Evolutionary conservation across 2,329 filamentous ascomycete genomes (phyloP).

Genomic region (Tolypocladium guangdongense): DNA sequence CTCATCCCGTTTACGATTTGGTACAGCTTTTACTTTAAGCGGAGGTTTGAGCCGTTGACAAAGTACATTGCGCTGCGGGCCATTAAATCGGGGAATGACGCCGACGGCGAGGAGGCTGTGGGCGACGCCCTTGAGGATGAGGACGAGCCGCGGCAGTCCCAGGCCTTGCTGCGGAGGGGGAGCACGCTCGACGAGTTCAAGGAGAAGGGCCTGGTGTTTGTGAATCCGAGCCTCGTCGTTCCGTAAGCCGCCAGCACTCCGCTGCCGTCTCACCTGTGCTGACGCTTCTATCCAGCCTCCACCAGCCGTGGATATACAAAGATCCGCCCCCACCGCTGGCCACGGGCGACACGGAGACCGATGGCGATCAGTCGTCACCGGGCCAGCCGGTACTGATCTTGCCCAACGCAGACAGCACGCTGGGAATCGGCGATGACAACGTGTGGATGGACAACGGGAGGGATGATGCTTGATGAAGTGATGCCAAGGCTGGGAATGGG

Average conservation of each 20-base stretch:
- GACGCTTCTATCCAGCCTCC: constrained; percentile 33
- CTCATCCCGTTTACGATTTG: constrained; percentile 72
- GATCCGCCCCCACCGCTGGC: constrained; percentile 35
- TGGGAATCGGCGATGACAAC: constrained; percentile 28
- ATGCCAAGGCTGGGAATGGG: not conserved
- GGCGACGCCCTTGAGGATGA: constrained; percentile 27
- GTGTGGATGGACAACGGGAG: constrained; percentile 21
- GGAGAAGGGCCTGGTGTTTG: constrained; percentile 58
- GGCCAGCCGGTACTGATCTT: constrained; percentile 15
- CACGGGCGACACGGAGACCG: constrained; percentile 15
- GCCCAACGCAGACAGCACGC: constrained; percentile 22
- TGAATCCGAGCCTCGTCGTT: constrained; percentile 63
- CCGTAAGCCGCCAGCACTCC: constrained; percentile 31
- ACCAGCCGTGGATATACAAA: constrained; percentile 58
- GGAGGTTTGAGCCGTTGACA: constrained; percentile 78
- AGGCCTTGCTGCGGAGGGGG: constrained; percentile 35
- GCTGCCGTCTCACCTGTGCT: not conserved
- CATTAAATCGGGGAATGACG: constrained; percentile 45
- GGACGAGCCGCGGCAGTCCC: constrained; percentile 31
- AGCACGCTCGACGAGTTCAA: constrained; percentile 63
- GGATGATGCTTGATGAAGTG: not conserved
- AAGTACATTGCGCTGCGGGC: constrained; percentile 86
- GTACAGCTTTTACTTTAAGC: constrained; percentile 75
- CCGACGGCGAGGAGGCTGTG: constrained; percentile 23
- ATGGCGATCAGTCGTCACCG: constrained; percentile 10